A percentile compares a stretch with the other conserved stretches of the same genome.
phyloP scores from a whole-genome alignment of 352 stramenopile species.

The Thalassiosira exigua region DNA sequence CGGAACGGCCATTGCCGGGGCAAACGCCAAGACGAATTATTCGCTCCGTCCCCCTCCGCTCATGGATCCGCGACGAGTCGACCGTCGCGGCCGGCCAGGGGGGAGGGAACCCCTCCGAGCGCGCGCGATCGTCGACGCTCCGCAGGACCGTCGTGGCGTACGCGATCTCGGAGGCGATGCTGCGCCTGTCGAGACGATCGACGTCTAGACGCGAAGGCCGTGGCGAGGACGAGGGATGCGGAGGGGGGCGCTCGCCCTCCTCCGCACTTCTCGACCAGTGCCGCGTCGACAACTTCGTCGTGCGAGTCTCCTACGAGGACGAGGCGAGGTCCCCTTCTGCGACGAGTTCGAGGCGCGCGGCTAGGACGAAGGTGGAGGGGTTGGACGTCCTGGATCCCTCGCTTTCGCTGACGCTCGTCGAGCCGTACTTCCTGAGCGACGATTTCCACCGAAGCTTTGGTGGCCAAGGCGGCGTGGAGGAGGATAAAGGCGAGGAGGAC shows the following conservation, averaged over 20 bases:
- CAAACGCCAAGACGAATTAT: too few relatives aligned
- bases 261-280: background rate
- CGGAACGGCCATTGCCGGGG: too few relatives aligned
- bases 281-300: slow-evolving; percentile 37
- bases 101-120: too few relatives aligned
- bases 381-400: slow-evolving; percentile 22
- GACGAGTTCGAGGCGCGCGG: too few relatives aligned
- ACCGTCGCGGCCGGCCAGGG: too few relatives aligned
- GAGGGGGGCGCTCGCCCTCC: background rate
- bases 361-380: slow-evolving; percentile 12
- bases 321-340: too few relatives aligned
- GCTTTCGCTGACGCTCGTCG: slow-evolving; percentile 15
- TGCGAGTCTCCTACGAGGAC: slow-evolving; percentile 16
- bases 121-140: background rate
- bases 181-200: background rate
- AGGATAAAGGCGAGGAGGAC: background rate
- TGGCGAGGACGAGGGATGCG: too few relatives aligned
- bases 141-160: slow-evolving; percentile 28
- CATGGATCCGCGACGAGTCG: too few relatives aligned
- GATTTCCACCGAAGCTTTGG: too few relatives aligned
- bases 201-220: too few relatives aligned
- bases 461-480: too few relatives aligned
- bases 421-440: slow-evolving; percentile 28
- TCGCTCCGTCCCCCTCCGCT: too few relatives aligned
- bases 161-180: slow-evolving; percentile 23